phyloP scores from a whole-genome alignment of 202 grass and related monocot species.

The Miscanthus sacchariflorus region DNA sequence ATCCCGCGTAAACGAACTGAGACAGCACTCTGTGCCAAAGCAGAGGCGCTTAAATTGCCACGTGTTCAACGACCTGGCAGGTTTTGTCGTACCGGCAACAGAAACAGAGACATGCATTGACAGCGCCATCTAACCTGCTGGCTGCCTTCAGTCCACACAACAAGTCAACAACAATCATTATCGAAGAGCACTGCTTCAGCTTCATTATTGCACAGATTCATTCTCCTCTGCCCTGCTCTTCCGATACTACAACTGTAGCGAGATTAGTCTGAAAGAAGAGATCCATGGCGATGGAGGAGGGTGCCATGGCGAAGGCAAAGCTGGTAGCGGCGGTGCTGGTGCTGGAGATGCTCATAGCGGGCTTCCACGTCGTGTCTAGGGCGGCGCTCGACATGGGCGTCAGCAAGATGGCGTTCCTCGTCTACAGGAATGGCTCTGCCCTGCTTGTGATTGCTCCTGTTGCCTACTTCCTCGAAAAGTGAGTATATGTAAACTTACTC shows the following conservation, averaged over 20 bases:
- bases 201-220: background rate
- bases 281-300: constrained; percentile 4
- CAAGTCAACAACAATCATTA: background rate
- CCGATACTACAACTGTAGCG: background rate
- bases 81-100: background rate
- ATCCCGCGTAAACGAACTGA: background rate
- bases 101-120: background rate
- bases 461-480: constrained; percentile 22
- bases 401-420: constrained; percentile 26
- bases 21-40: background rate
- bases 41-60: background rate
- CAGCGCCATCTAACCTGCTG: background rate
- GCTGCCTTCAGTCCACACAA: background rate
- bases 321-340: background rate
- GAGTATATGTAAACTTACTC: background rate
- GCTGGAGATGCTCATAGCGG: background rate
- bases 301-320: constrained; percentile 1
- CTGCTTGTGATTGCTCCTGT: background rate
- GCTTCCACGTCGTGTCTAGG: background rate
- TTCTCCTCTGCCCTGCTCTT: background rate
- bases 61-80: background rate
- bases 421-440: background rate
- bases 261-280: background rate
- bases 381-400: constrained; percentile 18
- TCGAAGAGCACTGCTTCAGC: background rate